Evolutionary conservation across 2,329 filamentous ascomycete species (phyloP), one percentile per base, ranked within the genome.

Genomic region (Arthrinium puccinioides): DNA sequence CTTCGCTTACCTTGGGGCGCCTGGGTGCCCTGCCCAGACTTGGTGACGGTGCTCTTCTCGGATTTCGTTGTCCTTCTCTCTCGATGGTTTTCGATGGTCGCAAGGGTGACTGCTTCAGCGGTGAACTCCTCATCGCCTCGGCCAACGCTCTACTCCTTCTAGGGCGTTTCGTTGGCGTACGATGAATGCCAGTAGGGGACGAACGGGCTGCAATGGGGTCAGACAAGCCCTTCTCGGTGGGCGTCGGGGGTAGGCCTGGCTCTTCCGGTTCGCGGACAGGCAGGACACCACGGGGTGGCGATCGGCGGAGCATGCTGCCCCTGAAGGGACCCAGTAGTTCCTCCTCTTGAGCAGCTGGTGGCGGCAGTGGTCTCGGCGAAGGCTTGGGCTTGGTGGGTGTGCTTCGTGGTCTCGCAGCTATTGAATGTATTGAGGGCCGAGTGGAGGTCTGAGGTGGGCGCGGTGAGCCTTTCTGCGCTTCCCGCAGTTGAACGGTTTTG

Each of bases 191-290:
- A 15, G 62, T 54, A 1, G 76, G 73, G 7, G 74, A 74, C 4
- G 72, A 72, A 29, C 67, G 72, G 20, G 75, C 64, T 2, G 73
- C 61, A 0, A 51, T 41, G 9, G 70, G 66, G 40, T 80, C 76
- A 2, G 61, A 59, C 10, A 69, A 56, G 4, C 66, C 67, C 25
- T 60, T 62, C 32, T 70, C 63, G 21, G 66, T 64, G 1, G 71
- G 70, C 0, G 74, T 74, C 0, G 75, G 75, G 4, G 81, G 82
- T 5, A 85, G 64, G 32, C 82, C 77, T 2, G 79, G 79, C 47
- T 84, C 78, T 13, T 67, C 67, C n/a, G 53, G 45, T 6, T 57
- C 57, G 3, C 53, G 44, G 6, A 47, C 40, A 1, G 57, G 55
- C 1, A 60, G 44, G 2, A 59, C 56, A 6, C 53, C 57, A 14